These are phyloP conservation scores for Saccharomyces cerevisiae DNA, from an alignment of 805 yeast genomes.

Conservation along the genomic window DNA sequence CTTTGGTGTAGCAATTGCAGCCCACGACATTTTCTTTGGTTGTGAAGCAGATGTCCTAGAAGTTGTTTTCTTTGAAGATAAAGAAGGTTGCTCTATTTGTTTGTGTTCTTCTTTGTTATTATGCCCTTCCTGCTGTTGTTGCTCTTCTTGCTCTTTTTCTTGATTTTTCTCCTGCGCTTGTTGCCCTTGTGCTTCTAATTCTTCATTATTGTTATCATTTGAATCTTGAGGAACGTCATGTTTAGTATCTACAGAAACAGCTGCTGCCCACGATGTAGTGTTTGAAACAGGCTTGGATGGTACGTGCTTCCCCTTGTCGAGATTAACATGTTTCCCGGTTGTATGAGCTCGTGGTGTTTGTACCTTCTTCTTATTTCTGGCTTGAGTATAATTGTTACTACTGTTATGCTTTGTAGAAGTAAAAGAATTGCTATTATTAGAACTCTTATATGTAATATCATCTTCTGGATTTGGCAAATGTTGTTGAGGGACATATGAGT, in stretches of 20 bases:
- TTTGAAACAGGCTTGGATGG: slow-evolving; percentile 22
- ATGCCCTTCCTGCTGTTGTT: slow-evolving; percentile 6
- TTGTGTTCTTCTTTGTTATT: neutral
- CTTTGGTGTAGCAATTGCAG: slow-evolving; percentile 58
- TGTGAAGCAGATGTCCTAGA: slow-evolving; percentile 5
- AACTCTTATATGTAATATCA: slow-evolving; percentile 3
- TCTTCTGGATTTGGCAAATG: slow-evolving; percentile 15
- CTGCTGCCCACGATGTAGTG: slow-evolving; percentile 34
- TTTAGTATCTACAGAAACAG: slow-evolving; percentile 21
- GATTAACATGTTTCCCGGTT: neutral
- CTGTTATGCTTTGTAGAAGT: slow-evolving; percentile 11
- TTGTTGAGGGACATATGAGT: slow-evolving; percentile 7
- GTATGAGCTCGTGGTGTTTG: slow-evolving; percentile 21
- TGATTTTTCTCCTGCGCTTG: slow-evolving; percentile 1
- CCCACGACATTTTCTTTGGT: slow-evolving; percentile 49
- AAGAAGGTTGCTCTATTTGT: slow-evolving; percentile 5
- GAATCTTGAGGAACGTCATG: slow-evolving; percentile 3
- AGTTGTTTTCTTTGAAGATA: slow-evolving; percentile 3
- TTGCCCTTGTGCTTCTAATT: slow-evolving; percentile 9
- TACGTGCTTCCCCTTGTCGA: slow-evolving; percentile 9
- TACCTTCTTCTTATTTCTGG: slow-evolving; percentile 18
- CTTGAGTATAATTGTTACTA: slow-evolving; percentile 2
- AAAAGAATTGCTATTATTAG: slow-evolving; percentile 16
- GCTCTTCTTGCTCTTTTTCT: slow-evolving; percentile 4
- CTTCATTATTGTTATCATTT: slow-evolving; percentile 11